Evolutionary conservation across 2,329 filamentous ascomycete genomes (phyloP), one percentile per base, ranked within the genome.

Genomic region (Epichloe aotearoae): DNA sequence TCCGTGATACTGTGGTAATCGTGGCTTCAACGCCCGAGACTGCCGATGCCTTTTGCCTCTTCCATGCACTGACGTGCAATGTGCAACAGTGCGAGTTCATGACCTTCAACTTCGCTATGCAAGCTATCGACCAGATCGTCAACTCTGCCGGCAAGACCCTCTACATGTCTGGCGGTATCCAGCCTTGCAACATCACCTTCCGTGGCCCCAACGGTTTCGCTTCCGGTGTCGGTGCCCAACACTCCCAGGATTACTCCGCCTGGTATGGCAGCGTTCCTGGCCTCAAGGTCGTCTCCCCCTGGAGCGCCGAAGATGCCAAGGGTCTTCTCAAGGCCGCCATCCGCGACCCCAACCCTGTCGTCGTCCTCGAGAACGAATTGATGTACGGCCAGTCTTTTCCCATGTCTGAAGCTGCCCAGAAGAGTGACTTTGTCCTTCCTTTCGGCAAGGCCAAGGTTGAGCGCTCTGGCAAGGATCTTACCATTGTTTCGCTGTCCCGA

Each of bases 101-200:
- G 93, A 98, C 93, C 65, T 97, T 95, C 83, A 98, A 98, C 82
- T 97, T 97, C 69, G 91, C 93, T 71, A 98, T 98, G 93, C 93
- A 98, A 76, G 88, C 93, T 68, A 98, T 98, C 71, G 93, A 98
- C 70, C 93, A 98, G 71, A 88, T 98, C 68, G 90, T 98, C 82
- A 98, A 98, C 83, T 97, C 91, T 47, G 93, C 79, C 61, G 93
- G 89, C 66, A 98, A 98, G 80, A 98, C 93, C 52, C 91, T 98
- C 66, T 98, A 98, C 79, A 98, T 98, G 93, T 97, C 93, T 57
- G 93, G 93, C 64, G 93, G 93, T 70, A 97, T 96, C 70, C 93
- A 98, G 74, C 93, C 93, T 63, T 98, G 93, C 76, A 97, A 97
- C 77, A 91, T 98, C 73, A 97, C 93, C 61, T 98, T 98, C 85